A percentile compares a stretch with the other conserved stretches of the same genome.
phyloP scores from a whole-genome alignment of 1,284 basidiomycete species.

The Chalciporus sp. region DNA sequence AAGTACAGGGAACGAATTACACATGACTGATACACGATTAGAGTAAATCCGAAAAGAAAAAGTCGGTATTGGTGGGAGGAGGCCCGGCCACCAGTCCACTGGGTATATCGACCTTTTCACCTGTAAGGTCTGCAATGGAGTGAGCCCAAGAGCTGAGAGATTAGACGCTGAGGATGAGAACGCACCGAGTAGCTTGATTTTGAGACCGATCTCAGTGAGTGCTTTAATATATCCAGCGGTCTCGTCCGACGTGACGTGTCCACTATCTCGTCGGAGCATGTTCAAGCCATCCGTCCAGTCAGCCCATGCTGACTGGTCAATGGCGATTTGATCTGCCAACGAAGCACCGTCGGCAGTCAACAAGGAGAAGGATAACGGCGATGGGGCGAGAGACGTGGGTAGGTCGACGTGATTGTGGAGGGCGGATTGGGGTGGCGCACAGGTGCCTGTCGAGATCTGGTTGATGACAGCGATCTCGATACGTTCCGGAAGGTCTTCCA shows the following conservation, averaged over 20 bases:
- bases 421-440: slow-evolving; percentile 65
- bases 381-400: slow-evolving; percentile 55
- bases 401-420: slow-evolving; percentile 61
- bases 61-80: slow-evolving; percentile 81
- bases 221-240: slow-evolving; percentile 84
- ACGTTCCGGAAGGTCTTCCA: slow-evolving; percentile 85
- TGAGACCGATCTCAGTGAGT: slow-evolving; percentile 91
- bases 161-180: slow-evolving; percentile 13
- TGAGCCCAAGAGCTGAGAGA: slow-evolving; percentile 1
- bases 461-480: slow-evolving; percentile 81
- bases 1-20: slow-evolving; percentile 10
- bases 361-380: slow-evolving; percentile 81
- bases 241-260: slow-evolving; percentile 82
- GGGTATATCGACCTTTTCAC: slow-evolving; percentile 91
- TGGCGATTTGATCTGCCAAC: slow-evolving; percentile 85
- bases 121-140: slow-evolving; percentile 71
- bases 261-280: slow-evolving; percentile 79
- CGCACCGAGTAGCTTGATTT: slow-evolving; percentile 88
- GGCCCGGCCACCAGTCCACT: slow-evolving; percentile 68
- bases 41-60: slow-evolving; percentile 79
- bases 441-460: slow-evolving; percentile 81
- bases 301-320: slow-evolving; percentile 83
- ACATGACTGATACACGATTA: slow-evolving; percentile 15
- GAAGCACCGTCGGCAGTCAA: slow-evolving; percentile 73
- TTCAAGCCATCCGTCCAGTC: slow-evolving; percentile 97